Percentiles rank a stretch among this genome's conserved stretches.
These are phyloP conservation scores for Apiospora hydei DNA, from an alignment of 2,329 filamentous ascomycete species.

Conservation along the genomic window DNA sequence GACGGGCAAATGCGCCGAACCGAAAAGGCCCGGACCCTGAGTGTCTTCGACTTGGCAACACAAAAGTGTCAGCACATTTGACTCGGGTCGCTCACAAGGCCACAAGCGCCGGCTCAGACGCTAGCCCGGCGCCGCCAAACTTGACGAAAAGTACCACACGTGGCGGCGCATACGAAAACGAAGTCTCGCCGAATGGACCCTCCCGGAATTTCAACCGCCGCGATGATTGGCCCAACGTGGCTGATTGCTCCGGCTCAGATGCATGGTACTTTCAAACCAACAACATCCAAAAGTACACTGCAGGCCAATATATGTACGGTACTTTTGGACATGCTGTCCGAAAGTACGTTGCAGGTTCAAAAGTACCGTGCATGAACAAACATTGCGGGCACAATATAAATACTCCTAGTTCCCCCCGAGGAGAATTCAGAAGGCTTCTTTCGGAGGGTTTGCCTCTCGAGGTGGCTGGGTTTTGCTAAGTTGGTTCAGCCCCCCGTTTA, in stretches of 20 bases:
- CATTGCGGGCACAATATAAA: not conserved
- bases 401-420: not conserved
- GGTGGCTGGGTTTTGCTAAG: not conserved
- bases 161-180: not conserved
- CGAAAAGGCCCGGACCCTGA: too few relatives aligned
- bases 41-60: too few relatives aligned
- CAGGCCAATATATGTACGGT: not conserved
- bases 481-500: not conserved
- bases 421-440: not conserved
- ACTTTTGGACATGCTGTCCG: not conserved
- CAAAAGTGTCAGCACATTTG: too few relatives aligned
- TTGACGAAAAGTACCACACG: not conserved
- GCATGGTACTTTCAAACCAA: not conserved
- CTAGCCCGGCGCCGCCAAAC: not conserved
- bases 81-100: too few relatives aligned
- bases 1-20: too few relatives aligned
- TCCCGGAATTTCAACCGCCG: not conserved
- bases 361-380: slow-evolving; percentile 1
- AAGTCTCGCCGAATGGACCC: not conserved
- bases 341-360: slow-evolving; percentile 6
- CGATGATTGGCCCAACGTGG: not conserved
- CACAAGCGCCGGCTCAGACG: not conserved
- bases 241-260: not conserved
- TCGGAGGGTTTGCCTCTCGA: not conserved
- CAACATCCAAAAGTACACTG: not conserved